Evolutionary conservation across 164 flowering plant species (phyloP), one percentile per base, ranked within the genome.

Genomic region (Litsea cubeba): DNA sequence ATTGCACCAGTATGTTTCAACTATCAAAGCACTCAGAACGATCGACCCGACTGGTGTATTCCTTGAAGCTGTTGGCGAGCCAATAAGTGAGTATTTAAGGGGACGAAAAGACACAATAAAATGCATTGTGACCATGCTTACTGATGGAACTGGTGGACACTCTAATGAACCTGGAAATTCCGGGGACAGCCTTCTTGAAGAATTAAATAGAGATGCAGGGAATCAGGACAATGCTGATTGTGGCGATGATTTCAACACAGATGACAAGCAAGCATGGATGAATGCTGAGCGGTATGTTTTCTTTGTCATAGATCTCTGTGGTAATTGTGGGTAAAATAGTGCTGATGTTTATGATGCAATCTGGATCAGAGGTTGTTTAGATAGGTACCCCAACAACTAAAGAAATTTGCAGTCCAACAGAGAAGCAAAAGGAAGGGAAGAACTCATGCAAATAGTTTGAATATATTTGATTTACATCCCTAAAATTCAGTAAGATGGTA

Each of bases 171-270:
- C 94, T 70, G 97, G 97, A 71, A 86, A 80, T 82, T 49, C 86
- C 72, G 98, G 97, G 72, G 99, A 95, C 75, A 89, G 98, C 82
- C 99, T 95, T 87, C 98, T 95, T 73, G 98, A 95, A 87, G 98
- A 95, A 82, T 82, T 95, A 80, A 95, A 90, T 80, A 88, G 94
- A 83, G 97, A 95, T 87, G 97, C 87, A 82, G 97, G 87, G 82
- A 84, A 82, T 85, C 92, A 88, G 80, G 98, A 91, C 68, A 87
- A 79, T 73, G 58, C 73, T 79, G 86, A 81, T 78, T 70, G 78
- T 78, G 97, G 90, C 80, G 97, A 92, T 83, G 97, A 89, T 71
- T 77, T 88, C 76, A 84, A 82, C 79, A 57, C 81, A 51, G 96
- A 95, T 80, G 97, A 93, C 78, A 90, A 84, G 78, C 97, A 92